Percentiles rank a stretch among this genome's conserved stretches.
phyloP scores from a whole-genome alignment of 352 stramenopile genomes.

The Phytophthora boehmeriae region DNA sequence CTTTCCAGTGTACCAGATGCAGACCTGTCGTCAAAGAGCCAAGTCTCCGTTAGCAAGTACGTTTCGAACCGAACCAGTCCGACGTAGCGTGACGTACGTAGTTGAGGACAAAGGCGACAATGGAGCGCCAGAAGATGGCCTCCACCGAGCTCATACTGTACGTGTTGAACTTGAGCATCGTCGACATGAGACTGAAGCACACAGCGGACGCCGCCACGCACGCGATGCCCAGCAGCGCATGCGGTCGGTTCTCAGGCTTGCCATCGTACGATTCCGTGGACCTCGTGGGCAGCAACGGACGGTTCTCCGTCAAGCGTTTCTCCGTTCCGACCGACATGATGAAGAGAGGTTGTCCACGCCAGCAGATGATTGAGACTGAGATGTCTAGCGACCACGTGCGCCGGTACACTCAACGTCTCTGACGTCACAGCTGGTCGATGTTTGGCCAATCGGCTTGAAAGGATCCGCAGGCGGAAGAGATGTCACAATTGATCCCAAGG shows the following conservation, averaged over 20 bases:
- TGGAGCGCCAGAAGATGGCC: slow-evolving; percentile 79
- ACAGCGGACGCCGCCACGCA: slow-evolving; percentile 76
- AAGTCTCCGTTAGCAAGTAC: not conserved
- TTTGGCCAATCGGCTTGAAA: slow-evolving; percentile 1
- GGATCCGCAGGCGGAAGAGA: not conserved
- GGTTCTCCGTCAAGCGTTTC: slow-evolving; percentile 28
- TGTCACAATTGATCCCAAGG: not conserved
- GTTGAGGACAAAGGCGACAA: slow-evolving; percentile 60
- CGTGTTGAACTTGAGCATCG: slow-evolving; percentile 78
- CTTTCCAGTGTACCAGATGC: slow-evolving; percentile 51
- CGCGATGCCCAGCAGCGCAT: slow-evolving; percentile 63
- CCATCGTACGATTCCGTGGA: slow-evolving; percentile 14
- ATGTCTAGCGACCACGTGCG: slow-evolving; percentile 6
- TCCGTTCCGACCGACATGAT: slow-evolving; percentile 33
- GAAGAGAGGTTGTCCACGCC: not conserved
- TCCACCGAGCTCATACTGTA: slow-evolving; percentile 83
- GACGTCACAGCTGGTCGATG: not conserved
- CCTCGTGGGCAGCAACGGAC: slow-evolving; percentile 36
- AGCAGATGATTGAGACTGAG: not conserved
- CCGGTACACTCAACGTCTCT: not conserved
- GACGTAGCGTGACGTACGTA: slow-evolving; percentile 45
- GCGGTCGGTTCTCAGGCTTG: slow-evolving; percentile 38
- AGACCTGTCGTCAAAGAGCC: slow-evolving; percentile 20
- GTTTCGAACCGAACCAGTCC: not conserved
- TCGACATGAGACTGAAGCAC: slow-evolving; percentile 87